phyloP scores from a whole-genome alignment of 306 rosid genomes.

The Pterocarpus macrocarpus region DNA sequence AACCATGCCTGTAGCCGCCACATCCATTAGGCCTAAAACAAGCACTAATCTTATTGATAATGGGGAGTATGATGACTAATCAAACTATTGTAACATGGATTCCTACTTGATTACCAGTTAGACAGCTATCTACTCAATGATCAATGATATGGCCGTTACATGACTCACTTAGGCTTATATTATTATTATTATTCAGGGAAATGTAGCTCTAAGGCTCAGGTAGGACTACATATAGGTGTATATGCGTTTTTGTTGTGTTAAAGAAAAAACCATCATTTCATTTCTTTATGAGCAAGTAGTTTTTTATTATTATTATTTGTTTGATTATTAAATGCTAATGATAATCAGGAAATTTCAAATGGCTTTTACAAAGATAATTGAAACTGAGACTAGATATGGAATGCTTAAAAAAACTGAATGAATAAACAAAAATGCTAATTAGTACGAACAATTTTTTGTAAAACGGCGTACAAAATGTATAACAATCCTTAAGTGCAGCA shows the following conservation, averaged over 20 bases:
- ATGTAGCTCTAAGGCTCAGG: slow-evolving; percentile 35
- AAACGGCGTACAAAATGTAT: too few relatives aligned
- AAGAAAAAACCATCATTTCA: not conserved
- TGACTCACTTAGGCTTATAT: slow-evolving; percentile 49
- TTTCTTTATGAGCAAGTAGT: not conserved
- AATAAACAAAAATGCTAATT: too few relatives aligned
- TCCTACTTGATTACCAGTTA: slow-evolving; percentile 56
- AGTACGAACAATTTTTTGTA: too few relatives aligned
- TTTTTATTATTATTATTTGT: not conserved
- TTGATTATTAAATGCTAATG: not conserved
- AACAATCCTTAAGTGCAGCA: too few relatives aligned
- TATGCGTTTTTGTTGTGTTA: not conserved
- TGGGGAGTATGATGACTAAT: slow-evolving; percentile 60
- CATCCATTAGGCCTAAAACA: slow-evolving; percentile 42
- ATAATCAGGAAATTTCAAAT: not conserved
- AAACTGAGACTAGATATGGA: not conserved
- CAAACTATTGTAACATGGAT: slow-evolving; percentile 52
- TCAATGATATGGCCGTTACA: slow-evolving; percentile 54
- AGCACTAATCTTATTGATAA: slow-evolving; percentile 50
- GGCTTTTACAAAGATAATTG: not conserved
- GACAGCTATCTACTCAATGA: slow-evolving; percentile 17
- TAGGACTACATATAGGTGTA: not conserved
- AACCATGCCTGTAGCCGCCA: slow-evolving; percentile 30
- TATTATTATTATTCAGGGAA: not conserved
- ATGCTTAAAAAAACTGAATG: too few relatives aligned